Evolutionary conservation across 306 rosid species (phyloP), one percentile per base, ranked within the genome.

Genomic region (Glycyrrhiza uralensis): DNA sequence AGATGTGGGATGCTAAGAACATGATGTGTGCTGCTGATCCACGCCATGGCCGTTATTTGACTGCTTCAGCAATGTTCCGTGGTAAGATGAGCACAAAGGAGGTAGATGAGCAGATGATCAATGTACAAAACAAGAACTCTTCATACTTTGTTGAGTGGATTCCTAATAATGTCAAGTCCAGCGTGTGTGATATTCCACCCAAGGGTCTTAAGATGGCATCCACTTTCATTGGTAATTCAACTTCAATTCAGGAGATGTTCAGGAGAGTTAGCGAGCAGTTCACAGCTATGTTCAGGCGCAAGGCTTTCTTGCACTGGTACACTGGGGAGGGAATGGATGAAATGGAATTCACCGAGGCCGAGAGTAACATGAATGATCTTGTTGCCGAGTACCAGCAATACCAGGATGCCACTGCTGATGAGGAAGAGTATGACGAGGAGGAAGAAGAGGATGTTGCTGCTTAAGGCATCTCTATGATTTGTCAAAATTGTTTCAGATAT

Each of bases 11-110:
- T 75, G 76, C 87, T 1, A 83, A 83, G 79, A 83, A 83, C 69
- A 83, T 83, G 87, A 83, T 83, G 87, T 83, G 87, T 70, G 87
- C 87, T 2, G 87, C 87, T 3, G 87, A 83, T 66, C 87, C 87
- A 41, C 87, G 87, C 32, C 87, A 83, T 15, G 87, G 87, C n/a
- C 87, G 87, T 14, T 83, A 83, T 20, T 59, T 83, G 76, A 83
- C 84, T 3, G 87, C 84, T 5, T 83, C 87, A 11, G 87, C 87
- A 2, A 79, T 83, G 87, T 83, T 83, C 84, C 87, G 87, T 11
- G 87, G 87, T 50, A 83, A 83, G 79, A 83, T 83, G 87, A 83
- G 87, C 81, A 83, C 87, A 13, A 83, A 83, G 76, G 87, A 83
- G 54, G 87, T 83, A 1, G 87, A 83, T 42, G 87, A 83, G 54